phyloP scores from a whole-genome alignment of 108 stramenopile genomes.

The Skeletonema potamos region DNA sequence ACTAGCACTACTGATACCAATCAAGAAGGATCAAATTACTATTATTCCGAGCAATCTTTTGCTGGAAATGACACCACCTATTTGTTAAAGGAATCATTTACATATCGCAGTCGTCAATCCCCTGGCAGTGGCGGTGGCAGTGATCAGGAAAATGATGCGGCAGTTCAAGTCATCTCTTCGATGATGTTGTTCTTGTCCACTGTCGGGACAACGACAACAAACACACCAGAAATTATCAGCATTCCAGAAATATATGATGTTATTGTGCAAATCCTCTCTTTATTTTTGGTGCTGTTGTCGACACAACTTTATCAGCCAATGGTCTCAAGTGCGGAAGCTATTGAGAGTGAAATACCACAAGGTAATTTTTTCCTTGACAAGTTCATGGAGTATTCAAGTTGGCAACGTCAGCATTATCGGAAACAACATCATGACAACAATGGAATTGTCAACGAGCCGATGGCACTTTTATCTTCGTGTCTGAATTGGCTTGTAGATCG shows the following conservation, averaged over 20 bases:
- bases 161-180: constrained; percentile 48
- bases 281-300: constrained; percentile 69
- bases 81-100: constrained; percentile 39
- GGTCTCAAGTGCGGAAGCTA: constrained; percentile 45
- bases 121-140: background rate
- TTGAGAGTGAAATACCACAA: constrained; percentile 8
- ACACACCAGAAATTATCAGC: constrained; percentile 7
- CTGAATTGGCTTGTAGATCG: constrained; percentile 60
- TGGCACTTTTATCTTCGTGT: constrained; percentile 41
- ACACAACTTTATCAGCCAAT: constrained; percentile 80
- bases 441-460: constrained; percentile 13
- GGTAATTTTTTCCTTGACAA: constrained; percentile 47
- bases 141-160: constrained; percentile 38
- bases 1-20: constrained; percentile 35
- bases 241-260: constrained; percentile 81
- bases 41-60: background rate
- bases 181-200: constrained; percentile 44
- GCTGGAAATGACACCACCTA: constrained; percentile 1
- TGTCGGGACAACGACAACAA: constrained; percentile 9
- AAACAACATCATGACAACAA: background rate
- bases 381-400: constrained; percentile 51
- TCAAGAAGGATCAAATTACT: background rate
- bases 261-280: constrained; percentile 49
- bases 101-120: constrained; percentile 24
- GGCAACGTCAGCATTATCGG: constrained; percentile 22